A percentile compares a stretch with the other conserved stretches of the same genome.
Conservation (phyloP, 805 yeast genomes). For the Saturnispora saitoi region DNA sequence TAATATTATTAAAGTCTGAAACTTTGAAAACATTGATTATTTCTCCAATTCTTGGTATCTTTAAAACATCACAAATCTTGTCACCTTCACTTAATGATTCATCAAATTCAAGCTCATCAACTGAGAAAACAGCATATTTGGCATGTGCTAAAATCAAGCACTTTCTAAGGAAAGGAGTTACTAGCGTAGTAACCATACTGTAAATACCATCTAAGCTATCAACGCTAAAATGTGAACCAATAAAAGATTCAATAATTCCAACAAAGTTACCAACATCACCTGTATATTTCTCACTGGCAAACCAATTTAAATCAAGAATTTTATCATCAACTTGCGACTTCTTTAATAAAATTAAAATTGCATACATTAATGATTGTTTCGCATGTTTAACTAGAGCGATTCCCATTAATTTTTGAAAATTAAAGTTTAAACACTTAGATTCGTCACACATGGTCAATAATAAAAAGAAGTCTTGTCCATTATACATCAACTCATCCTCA, state of each 20-base stretch:
- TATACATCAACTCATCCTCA: slow-evolving; percentile 28
- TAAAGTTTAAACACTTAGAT: slow-evolving; percentile 35
- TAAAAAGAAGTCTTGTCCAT: slow-evolving; percentile 45
- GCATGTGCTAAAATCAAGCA: slow-evolving; percentile 44
- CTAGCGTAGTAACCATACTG: slow-evolving; percentile 46
- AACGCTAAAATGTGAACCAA: slow-evolving; percentile 17
- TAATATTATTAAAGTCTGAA: slow-evolving; percentile 11
- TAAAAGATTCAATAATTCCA: slow-evolving; percentile 17
- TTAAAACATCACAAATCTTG: slow-evolving; percentile 41
- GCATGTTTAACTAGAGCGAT: slow-evolving; percentile 44
- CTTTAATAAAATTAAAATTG: slow-evolving; percentile 14
- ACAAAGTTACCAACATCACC: slow-evolving; percentile 13
- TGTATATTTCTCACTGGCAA: slow-evolving; percentile 2
- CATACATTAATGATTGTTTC: slow-evolving; percentile 35
- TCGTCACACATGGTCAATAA: slow-evolving; percentile 42
- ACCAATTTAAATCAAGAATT: not conserved
- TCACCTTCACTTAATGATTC: slow-evolving; percentile 40
- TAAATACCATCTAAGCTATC: slow-evolving; percentile 36
- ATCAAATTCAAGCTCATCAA: slow-evolving; percentile 6
- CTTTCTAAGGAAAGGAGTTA: slow-evolving; percentile 59
- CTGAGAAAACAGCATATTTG: slow-evolving; percentile 10
- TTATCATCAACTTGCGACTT: slow-evolving; percentile 1
- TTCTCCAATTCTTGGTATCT: slow-evolving; percentile 33
- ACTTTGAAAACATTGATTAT: slow-evolving; percentile 16
- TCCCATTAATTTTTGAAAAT: slow-evolving; percentile 39